Evolutionary conservation across 176 grass and related monocot species (phyloP), one percentile per base, ranked within the genome.

Genomic region (Lolium perenne): DNA sequence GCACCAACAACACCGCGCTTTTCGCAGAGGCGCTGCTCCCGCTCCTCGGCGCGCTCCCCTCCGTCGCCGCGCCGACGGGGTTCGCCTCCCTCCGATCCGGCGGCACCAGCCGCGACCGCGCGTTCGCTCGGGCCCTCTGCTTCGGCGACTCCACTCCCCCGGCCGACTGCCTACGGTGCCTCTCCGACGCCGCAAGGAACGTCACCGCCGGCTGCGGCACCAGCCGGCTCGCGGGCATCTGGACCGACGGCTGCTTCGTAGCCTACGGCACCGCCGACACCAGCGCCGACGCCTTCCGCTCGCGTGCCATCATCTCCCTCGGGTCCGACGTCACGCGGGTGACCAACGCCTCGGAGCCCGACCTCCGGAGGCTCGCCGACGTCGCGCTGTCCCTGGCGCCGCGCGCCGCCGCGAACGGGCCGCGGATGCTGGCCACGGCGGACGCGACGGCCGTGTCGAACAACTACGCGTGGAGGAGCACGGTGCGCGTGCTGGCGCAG

Each of bases 261-360:
- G 61, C 38, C 23, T 86, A 79, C 59, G 21, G 61, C 49, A 51
- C 14, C 5, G 46, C 46, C 1, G 76, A 86, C 74, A 56, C 84
- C 26, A 80, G 23, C 21, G 84, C 46, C 12, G 63, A 66, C 32
- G 29, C 54, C 21, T 0, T 1, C 10, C 10, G 4, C 51, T 17
- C 51, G 15, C 51, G 51, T 3, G 51, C 49, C 10, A 51, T 54
- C 51, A 54, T 54, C 51, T 54, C 51, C 41, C 41, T 43, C 12
- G 49, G 49, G 49, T 14, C 51, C 51, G 51, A 54, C 14, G 14
- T 15, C 51, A 3, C 4, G 14, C 51, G 51, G 51, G 49, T 51
- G 49, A 12, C 12, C 51, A 56, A 7, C 54, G 54, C 4, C 54
- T 56, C 54, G 4, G 15, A 20, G 5, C 9, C 8, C 57, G 57